Conservation (phyloP, 2,329 filamentous ascomycete species). For the Arthrobotrys sinensis region DNA sequence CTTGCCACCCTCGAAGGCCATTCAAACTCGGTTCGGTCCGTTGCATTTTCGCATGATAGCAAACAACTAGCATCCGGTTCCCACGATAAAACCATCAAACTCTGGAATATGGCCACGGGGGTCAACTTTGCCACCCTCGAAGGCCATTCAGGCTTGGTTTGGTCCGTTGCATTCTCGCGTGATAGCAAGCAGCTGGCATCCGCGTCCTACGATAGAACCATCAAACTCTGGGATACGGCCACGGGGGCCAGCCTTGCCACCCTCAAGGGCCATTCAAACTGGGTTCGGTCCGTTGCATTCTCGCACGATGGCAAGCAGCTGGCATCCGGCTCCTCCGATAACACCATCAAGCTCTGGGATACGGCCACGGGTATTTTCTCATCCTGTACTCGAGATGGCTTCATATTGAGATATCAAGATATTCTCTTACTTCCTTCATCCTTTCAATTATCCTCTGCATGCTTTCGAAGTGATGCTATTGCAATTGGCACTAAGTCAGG, state of each 20-base stretch:
- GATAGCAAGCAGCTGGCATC: conserved; percentile 78
- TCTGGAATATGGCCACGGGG: conserved; percentile 9
- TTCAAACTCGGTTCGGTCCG: not conserved
- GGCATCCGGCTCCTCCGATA: not conserved
- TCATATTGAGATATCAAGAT: too few species aligned
- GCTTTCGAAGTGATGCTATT: conserved; percentile 18
- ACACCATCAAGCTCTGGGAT: conserved; percentile 6
- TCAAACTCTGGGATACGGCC: too few species aligned
- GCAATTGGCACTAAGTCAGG: conserved; percentile 10
- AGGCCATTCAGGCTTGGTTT: conserved; percentile 85
- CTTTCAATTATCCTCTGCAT: conserved; percentile 9
- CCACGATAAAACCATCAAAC: not conserved
- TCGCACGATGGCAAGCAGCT: not conserved
- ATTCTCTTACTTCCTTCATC: conserved; percentile 16
- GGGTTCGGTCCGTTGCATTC: not conserved
- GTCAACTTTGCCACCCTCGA: not conserved
- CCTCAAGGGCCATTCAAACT: not conserved
- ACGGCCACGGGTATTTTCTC: too few species aligned
- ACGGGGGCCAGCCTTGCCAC: too few species aligned
- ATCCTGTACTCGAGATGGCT: too few species aligned
- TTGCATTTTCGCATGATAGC: conserved; percentile 9
- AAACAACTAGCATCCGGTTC: not conserved
- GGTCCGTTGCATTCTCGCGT: conserved; percentile 90
- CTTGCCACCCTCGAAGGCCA: not conserved
- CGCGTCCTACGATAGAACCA: too few species aligned